Evolutionary conservation across 106 monocot genomes (phyloP).

Genomic region (Dioscorea alata): DNA sequence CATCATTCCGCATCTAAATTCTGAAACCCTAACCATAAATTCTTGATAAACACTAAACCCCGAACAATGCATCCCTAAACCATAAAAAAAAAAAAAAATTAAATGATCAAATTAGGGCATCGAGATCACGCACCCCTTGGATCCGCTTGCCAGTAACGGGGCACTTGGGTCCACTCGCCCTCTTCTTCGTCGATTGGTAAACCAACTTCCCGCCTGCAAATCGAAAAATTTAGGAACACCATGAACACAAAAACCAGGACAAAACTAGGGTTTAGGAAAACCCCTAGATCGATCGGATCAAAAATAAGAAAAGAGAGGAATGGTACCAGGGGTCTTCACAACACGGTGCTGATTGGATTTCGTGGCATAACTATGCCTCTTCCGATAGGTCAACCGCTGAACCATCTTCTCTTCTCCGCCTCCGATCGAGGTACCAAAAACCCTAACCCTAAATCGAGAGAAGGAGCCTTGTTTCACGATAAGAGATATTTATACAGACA

Average conservation of each 20-base stretch:
- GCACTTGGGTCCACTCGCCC: conserved; percentile 89
- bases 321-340: conserved; percentile 77
- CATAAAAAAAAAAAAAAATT: too few species aligned
- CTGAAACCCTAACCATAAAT: too few species aligned
- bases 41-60: too few species aligned
- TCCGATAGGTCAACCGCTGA: conserved; percentile 81
- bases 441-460: too few species aligned
- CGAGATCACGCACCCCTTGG: conserved; percentile 54
- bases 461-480: too few species aligned
- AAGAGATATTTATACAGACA: too few species aligned
- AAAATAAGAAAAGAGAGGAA: background rate
- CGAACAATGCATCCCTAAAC: too few species aligned
- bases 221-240: background rate
- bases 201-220: conserved; percentile 70
- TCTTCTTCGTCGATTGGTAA: conserved; percentile 87
- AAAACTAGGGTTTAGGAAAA: background rate
- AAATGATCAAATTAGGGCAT: background rate
- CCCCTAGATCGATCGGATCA: background rate
- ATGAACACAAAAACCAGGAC: background rate
- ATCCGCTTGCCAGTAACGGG: conserved; percentile 93
- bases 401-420: conserved; percentile 37
- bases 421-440: too few species aligned
- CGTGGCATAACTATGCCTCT: conserved; percentile 93
- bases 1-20: too few species aligned
- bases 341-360: conserved; percentile 84